phyloP scores from a whole-genome alignment of 2,329 filamentous ascomycete species.

The Pseudopyrenochaeta lycopersici region DNA sequence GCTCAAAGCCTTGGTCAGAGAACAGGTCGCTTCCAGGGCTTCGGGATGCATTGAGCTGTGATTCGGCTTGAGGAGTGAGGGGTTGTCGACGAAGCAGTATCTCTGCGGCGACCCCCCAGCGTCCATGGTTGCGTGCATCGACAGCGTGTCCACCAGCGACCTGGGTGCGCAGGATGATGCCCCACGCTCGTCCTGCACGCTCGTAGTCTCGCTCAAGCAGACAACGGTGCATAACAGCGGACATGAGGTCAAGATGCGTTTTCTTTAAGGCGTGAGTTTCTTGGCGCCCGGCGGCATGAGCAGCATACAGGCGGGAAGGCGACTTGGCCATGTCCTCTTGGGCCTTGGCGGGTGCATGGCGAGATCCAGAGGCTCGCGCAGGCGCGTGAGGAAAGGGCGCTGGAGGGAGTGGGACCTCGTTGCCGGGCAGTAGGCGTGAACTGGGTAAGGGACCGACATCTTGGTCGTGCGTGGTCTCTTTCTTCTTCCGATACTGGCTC shows the following conservation, averaged over 20 bases:
- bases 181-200: conserved; percentile 78
- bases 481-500: conserved; percentile 34
- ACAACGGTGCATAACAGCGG: conserved; percentile 75
- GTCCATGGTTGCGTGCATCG: conserved; percentile 73
- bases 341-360: conserved; percentile 30
- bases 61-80: background rate
- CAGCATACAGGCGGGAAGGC: conserved; percentile 53
- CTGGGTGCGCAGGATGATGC: conserved; percentile 72
- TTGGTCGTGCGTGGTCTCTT: conserved; percentile 34
- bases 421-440: conserved; percentile 48
- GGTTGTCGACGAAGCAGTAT: conserved; percentile 71
- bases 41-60: background rate
- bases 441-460: conserved; percentile 16
- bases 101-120: conserved; percentile 88
- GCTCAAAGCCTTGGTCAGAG: conserved; percentile 60
- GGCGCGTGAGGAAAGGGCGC: conserved; percentile 57
- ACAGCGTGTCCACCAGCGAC: conserved; percentile 63
- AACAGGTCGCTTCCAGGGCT: conserved; percentile 25
- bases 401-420: conserved; percentile 49
- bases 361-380: conserved; percentile 22
- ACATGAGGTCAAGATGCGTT: conserved; percentile 72
- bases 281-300: conserved; percentile 20
- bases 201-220: conserved; percentile 74
- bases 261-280: conserved; percentile 49
- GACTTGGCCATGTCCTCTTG: conserved; percentile 53